A percentile compares a stretch with the other conserved stretches of the same genome.
Evolutionary conservation across 352 stramenopile species (phyloP).

Genomic region (Blastocystis sp.): DNA sequence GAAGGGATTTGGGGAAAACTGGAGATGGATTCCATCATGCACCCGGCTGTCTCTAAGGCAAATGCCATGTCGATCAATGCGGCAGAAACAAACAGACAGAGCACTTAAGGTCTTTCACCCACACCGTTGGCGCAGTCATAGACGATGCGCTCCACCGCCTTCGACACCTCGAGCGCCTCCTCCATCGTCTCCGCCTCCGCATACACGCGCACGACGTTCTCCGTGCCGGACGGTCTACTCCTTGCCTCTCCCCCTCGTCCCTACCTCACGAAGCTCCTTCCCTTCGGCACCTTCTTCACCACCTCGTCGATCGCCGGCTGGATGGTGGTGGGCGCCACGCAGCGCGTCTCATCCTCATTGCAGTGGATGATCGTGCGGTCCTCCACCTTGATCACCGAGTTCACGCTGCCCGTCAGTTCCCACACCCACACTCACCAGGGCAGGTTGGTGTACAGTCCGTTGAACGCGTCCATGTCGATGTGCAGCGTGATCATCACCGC

Average conservation of each 20-base stretch:
- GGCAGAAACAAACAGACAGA: neutral
- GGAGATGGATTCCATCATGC: no score
- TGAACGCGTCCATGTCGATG: conserved; percentile 86
- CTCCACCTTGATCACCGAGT: conserved; percentile 78
- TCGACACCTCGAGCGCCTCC: conserved; percentile 73
- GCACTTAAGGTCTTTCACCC: conserved; percentile 74
- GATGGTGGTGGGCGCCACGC: conserved; percentile 71
- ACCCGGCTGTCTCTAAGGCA: no score
- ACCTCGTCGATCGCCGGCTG: conserved; percentile 73
- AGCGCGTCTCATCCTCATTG: conserved; percentile 79
- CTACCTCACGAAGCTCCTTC: conserved; percentile 82
- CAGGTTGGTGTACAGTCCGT: conserved; percentile 89
- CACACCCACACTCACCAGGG: conserved; percentile 73
- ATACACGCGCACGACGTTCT: conserved; percentile 96
- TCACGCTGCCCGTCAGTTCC: conserved; percentile 68
- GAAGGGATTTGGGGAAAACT: no score
- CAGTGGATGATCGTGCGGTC: conserved; percentile 77
- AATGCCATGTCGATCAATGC: no score
- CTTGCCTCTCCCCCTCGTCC: neutral
- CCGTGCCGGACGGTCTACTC: conserved; percentile 86
- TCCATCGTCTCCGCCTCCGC: conserved; percentile 87
- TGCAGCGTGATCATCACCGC: conserved; percentile 79
- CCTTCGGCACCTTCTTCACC: conserved; percentile 70
- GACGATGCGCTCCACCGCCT: conserved; percentile 41
- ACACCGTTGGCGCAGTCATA: conserved; percentile 78